These are phyloP conservation scores for Microthyrium microscopicum DNA, from an alignment of 2,329 filamentous ascomycete genomes.

Conservation along the genomic window DNA sequence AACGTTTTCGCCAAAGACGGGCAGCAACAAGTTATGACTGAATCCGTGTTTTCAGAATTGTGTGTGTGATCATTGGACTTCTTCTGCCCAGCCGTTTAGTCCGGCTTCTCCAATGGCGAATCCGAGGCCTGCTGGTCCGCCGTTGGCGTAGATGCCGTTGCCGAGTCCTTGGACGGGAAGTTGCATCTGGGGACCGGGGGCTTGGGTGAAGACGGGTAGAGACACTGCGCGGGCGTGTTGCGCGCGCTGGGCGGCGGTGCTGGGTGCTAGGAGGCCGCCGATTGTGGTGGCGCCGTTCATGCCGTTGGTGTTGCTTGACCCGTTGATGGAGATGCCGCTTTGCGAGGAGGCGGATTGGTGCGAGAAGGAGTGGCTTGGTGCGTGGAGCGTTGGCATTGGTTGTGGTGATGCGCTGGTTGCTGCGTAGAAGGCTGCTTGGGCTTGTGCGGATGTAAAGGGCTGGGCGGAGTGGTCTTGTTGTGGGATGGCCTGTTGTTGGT, in stretches of 20 bases:
- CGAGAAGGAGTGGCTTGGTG: slow-evolving; percentile 47
- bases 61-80: no score
- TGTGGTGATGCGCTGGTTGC: slow-evolving; percentile 17
- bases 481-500: slow-evolving; percentile 28
- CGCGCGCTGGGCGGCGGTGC: slow-evolving; percentile 40
- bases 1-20: no score
- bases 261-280: slow-evolving; percentile 60
- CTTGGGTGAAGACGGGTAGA: slow-evolving; percentile 55
- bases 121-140: no score
- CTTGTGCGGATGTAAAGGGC: slow-evolving; percentile 58
- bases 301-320: slow-evolving; percentile 17
- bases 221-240: slow-evolving; percentile 73
- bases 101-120: no score
- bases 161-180: no score
- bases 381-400: slow-evolving; percentile 7
- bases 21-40: no score
- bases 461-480: slow-evolving; percentile 33
- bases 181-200: no score
- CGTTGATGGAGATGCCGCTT: slow-evolving; percentile 31
- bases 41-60: no score
- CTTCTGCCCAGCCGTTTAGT: no score
- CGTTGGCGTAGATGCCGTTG: no score
- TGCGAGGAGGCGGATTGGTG: slow-evolving; percentile 41
- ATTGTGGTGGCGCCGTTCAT: slow-evolving; percentile 48
- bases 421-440: slow-evolving; percentile 69